Percentiles rank a stretch among this genome's conserved stretches.
These are phyloP conservation scores for Haplographium delicatum DNA, from an alignment of 495 filamentous ascomycete genomes.

Conservation along the genomic window DNA sequence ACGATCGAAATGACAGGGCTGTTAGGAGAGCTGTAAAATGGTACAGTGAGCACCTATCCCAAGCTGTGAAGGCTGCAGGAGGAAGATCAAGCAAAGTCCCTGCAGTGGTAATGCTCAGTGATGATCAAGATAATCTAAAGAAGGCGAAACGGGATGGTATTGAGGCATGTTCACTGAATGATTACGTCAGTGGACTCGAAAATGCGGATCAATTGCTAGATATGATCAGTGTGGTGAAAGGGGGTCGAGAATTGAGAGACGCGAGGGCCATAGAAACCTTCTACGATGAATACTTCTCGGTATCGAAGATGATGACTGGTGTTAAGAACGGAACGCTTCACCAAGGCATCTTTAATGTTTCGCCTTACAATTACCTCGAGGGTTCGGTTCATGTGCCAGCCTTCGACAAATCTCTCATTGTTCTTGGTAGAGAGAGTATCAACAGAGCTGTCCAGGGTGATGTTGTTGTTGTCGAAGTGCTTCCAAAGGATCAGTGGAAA, in stretches of 20 bases:
- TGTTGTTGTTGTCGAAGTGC: constrained; percentile 82
- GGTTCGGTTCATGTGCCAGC: constrained; percentile 83
- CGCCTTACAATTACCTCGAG: constrained; percentile 95
- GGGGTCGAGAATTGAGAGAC: constrained; percentile 57
- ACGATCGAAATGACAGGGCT: constrained; percentile 92
- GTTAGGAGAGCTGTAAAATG: constrained; percentile 81
- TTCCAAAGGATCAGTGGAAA: constrained; percentile 96
- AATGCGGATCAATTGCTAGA: constrained; percentile 83
- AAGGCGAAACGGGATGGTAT: constrained; percentile 78
- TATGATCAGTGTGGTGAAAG: constrained; percentile 79
- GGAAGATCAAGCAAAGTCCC: constrained; percentile 59
- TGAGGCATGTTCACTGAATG: constrained; percentile 56
- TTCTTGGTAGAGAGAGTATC: constrained; percentile 93
- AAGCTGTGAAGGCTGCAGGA: constrained; percentile 44
- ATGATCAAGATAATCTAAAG: constrained; percentile 79
- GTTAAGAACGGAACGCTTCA: constrained; percentile 80
- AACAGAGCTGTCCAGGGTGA: constrained; percentile 91
- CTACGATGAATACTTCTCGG: constrained; percentile 74
- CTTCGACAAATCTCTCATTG: constrained; percentile 81
- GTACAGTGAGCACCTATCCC: constrained; percentile 76
- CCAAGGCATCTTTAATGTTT: constrained; percentile 92
- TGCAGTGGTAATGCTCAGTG: constrained; percentile 85
- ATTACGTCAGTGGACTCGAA: constrained; percentile 79
- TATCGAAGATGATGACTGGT: constrained; percentile 95
- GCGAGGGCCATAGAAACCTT: constrained; percentile 60